Base-by-base conservation (phyloP, 2,329 filamentous ascomycete species). In the Penicillium griseofulvum region DNA sequence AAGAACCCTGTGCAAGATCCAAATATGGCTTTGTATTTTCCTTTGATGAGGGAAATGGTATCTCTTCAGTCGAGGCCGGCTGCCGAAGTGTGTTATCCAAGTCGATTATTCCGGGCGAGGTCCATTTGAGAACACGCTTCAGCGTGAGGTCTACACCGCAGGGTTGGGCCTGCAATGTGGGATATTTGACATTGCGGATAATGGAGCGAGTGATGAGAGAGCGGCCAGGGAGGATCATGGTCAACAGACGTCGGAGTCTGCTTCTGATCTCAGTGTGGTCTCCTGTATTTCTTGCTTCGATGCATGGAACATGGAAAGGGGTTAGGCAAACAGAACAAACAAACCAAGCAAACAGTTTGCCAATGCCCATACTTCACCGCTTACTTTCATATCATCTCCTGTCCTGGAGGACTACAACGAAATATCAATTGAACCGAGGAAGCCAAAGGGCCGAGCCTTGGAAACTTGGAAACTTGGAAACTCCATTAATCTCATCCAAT, bases 61-160 rank as follows among this genome's bases (percentile, higher is more conserved):
- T 14, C 16, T 28, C 37, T 4, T 54, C 58, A 7, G 63, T 63
- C 14, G 55, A 54, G 22, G 68, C 66, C 1, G 66, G 58, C 31
- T 62, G 57, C 10, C 70, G 68, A 2, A 58, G 59, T 1, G 57
- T 54, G 45, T 72, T 72, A 29, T 69, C 64, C 28, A 71, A 70
- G 49, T 71, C 64, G 11, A 72, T 63, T 6, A 54, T 65, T 5
- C 62, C 69, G 0, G 68, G 42, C 1, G 69, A 71, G 19, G 62
- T 66, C 68, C 67, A 72, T 46, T 38, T 39, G 5, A 60, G 61
- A 24, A 72, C 50, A 31, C 58, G 62, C 7, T 57, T 56, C 1
- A 72, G 52, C 6, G 67, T 66, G 7, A 72, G 64, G 51, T 72
- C 69, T 39, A 71, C 53, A 6, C 70, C 66, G 37, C 70, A 72